phyloP scores from a whole-genome alignment of 2,329 filamentous ascomycete species.

The Aspergillus flavus region DNA sequence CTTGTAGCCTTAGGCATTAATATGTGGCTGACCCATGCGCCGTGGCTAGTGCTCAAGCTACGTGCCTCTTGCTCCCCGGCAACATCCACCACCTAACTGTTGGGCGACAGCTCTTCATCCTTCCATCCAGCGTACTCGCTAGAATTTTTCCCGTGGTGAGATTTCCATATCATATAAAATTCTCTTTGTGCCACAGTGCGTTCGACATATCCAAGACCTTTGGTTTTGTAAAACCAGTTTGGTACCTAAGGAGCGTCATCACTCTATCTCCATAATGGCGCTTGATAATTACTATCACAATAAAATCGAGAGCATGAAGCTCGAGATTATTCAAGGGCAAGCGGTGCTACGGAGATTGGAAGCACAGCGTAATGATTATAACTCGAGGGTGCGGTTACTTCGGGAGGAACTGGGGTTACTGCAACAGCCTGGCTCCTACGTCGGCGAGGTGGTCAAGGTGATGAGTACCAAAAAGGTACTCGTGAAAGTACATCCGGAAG shows the following conservation, averaged over 20 bases:
- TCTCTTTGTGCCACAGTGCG: no score
- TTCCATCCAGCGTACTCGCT: neutral
- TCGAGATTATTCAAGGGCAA: slow-evolving; percentile 99
- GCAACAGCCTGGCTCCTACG: slow-evolving; percentile 96
- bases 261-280: slow-evolving; percentile 71
- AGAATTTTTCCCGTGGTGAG: neutral
- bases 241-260: slow-evolving; percentile 27
- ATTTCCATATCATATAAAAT: neutral
- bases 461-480: slow-evolving; percentile 99
- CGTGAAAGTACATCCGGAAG: slow-evolving; percentile 98
- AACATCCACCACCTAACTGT: slow-evolving; percentile 1
- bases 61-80: slow-evolving; percentile 1
- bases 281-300: slow-evolving; percentile 99
- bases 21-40: neutral
- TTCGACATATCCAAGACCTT: neutral
- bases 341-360: slow-evolving; percentile 91
- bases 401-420: slow-evolving; percentile 93
- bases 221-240: slow-evolving; percentile 6
- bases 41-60: slow-evolving; percentile 4
- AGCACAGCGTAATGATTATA: slow-evolving; percentile 98
- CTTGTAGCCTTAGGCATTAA: neutral
- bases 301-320: slow-evolving; percentile 99
- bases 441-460: slow-evolving; percentile 99
- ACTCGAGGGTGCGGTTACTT: slow-evolving; percentile 91
- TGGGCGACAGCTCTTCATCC: slow-evolving; percentile 6